Conservation (phyloP, 345 rosid species). For the Rhizophora apiculata region DNA sequence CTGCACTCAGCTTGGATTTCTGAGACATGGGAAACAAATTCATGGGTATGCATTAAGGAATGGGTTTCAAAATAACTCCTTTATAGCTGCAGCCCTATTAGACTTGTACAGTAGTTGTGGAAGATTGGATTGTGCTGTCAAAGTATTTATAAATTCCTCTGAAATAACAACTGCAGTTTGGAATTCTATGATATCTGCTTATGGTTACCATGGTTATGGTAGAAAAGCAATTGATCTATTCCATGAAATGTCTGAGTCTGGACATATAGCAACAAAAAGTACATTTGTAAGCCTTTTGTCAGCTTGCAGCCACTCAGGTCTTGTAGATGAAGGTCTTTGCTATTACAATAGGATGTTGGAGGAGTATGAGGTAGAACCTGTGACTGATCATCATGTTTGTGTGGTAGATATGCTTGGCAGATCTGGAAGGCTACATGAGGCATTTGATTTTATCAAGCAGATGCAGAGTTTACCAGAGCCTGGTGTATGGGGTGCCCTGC, state of each 20-base stretch:
- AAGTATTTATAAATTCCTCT: slow-evolving; percentile 35
- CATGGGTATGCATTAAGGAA: slow-evolving; percentile 42
- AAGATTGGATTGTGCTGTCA: slow-evolving; percentile 35
- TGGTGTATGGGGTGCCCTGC: slow-evolving; percentile 58
- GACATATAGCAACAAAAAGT: slow-evolving; percentile 41
- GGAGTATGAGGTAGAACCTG: slow-evolving; percentile 39
- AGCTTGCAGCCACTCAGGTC: slow-evolving; percentile 58
- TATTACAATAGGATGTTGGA: slow-evolving; percentile 44
- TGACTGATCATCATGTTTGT: slow-evolving; percentile 44
- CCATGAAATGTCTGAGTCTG: slow-evolving; percentile 33
- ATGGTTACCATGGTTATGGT: slow-evolving; percentile 49
- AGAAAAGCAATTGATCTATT: slow-evolving; percentile 46
- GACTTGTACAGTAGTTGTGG: slow-evolving; percentile 61
- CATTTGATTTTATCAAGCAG: slow-evolving; percentile 43
- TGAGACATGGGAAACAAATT: slow-evolving; percentile 48
- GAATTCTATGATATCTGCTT: slow-evolving; percentile 56
- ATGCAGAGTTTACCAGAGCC: slow-evolving; percentile 29
- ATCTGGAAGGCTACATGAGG: slow-evolving; percentile 48
- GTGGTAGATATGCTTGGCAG: slow-evolving; percentile 58
- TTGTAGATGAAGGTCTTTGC: slow-evolving; percentile 39
- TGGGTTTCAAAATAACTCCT: slow-evolving; percentile 39
- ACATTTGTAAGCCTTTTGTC: slow-evolving; percentile 48
- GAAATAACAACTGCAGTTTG: slow-evolving; percentile 35
- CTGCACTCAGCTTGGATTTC: slow-evolving; percentile 45
- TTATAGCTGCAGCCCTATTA: slow-evolving; percentile 45